Base-by-base conservation (phyloP, 495 filamentous ascomycete genomes). In the Venustampulla echinocandica region DNA sequence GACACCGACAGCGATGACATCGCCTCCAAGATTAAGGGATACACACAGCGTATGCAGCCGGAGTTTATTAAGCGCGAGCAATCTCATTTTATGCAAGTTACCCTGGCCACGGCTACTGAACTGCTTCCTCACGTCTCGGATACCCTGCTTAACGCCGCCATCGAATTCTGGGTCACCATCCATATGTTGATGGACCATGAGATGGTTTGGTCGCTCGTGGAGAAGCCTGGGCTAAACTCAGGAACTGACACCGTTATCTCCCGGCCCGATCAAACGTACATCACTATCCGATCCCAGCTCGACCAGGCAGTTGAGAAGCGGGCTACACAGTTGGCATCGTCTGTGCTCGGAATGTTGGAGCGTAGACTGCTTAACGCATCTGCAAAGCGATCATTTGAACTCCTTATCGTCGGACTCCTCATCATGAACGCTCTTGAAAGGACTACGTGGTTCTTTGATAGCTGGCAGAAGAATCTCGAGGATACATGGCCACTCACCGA, bases 341-440 rank as follows among this genome's bases (percentile, higher is more conserved):
- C 59, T 11, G 74, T 89, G 13, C 76, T 92, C 61, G 84, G 81
- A 45, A 80, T 83, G 27, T 76, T 94, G 14, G 85, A 90, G 58
- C 77, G 80, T 7, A 75, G 81, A 7, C 69, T 86, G 2, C 65
- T 90, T n/a, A 81, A 84, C 50, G 78, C 84, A 35, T 76, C 79
- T 58, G 74, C 71, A 33, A 81, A 74, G 49, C 75, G 76, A 54
- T 66, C 67, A 32, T 87, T 88, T 49, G 79, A 81, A 55, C 87
- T 82, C 35, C 90, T 85, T 61, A 68, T 90, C 13, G 77, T 81
- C 3, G 76, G 81, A 10, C 63, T 90, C 46, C 74, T 92, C 27
- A 71, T 90, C 14, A 67, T 92, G 28, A 85, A 82, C 60, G 87
- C 84, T 46, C 75, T 90, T 9, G 87, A 92, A 64, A 82, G 86